Conservation (phyloP, 768 basidiomycete species). For the Sporobolomyces phaffii region DNA sequence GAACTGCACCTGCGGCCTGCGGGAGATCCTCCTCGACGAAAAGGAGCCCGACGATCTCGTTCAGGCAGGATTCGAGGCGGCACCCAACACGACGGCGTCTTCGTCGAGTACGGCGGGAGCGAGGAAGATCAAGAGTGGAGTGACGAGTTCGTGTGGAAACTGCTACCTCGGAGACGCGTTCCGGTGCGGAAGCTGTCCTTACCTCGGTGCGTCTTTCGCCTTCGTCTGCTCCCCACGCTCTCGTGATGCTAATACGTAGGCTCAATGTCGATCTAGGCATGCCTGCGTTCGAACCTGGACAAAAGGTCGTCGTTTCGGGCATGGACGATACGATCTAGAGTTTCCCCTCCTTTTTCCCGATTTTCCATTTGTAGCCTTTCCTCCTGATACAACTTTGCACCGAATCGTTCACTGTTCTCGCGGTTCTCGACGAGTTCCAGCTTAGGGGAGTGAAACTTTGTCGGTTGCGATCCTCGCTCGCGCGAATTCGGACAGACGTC, state of each 20-base stretch:
- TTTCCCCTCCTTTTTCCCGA: not conserved
- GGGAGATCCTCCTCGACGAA: conserved; percentile 86
- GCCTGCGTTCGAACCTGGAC: conserved; percentile 95
- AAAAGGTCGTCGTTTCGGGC: conserved; percentile 67
- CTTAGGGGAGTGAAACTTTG: no score
- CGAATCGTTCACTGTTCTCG: no score
- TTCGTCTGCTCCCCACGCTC: not conserved
- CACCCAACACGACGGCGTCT: conserved; percentile 43
- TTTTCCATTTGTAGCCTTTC: no score
- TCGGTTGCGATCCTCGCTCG: no score
- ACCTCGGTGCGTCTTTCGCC: conserved; percentile 64
- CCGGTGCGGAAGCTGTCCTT: conserved; percentile 91
- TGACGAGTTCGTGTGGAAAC: conserved; percentile 92
- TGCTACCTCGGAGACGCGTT: conserved; percentile 98
- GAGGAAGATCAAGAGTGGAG: conserved; percentile 47
- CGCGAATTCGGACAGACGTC: no score
- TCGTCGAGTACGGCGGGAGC: conserved; percentile 43
- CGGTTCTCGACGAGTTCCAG: no score
- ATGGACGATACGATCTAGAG: conserved; percentile 34
- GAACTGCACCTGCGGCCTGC: conserved; percentile 90
- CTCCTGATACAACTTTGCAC: no score
- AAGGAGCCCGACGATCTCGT: conserved; percentile 49
- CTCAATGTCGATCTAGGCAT: conserved; percentile 68
- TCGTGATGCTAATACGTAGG: no score
- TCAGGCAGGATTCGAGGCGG: conserved; percentile 47